Evolutionary conservation across 805 yeast genomes (phyloP).

Genomic region (Myxozyma lipomycoides): DNA sequence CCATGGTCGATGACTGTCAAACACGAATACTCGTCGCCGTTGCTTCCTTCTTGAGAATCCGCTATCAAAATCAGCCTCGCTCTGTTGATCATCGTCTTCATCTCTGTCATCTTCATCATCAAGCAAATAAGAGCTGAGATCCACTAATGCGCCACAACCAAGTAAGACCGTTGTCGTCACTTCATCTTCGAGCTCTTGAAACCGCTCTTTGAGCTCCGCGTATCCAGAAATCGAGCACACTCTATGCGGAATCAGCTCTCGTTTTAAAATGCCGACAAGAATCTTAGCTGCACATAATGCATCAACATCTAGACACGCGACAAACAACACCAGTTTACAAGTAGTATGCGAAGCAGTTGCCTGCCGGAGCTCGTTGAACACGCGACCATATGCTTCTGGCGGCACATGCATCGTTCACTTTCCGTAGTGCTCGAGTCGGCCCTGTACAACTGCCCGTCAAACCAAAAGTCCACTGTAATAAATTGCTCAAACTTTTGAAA

Average conservation of each 20-base stretch:
- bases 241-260: constrained; percentile 81
- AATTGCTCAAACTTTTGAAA: too few relatives aligned
- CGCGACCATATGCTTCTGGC: constrained; percentile 61
- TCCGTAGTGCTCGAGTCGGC: too few relatives aligned
- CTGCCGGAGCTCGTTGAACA: constrained; percentile 62
- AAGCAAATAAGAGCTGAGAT: constrained; percentile 57
- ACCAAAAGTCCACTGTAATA: too few relatives aligned
- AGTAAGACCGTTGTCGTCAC: constrained; percentile 70
- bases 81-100: constrained; percentile 27
- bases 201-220: constrained; percentile 63
- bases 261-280: constrained; percentile 63
- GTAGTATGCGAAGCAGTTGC: constrained; percentile 89
- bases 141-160: constrained; percentile 94
- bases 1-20: constrained; percentile 97
- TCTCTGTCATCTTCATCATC: constrained; percentile 12
- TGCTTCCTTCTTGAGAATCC: constrained; percentile 35
- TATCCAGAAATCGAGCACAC: constrained; percentile 92
- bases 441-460: too few relatives aligned
- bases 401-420: constrained; percentile 77
- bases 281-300: constrained; percentile 86
- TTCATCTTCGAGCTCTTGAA: constrained; percentile 61
- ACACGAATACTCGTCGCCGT: constrained; percentile 64
- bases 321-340: constrained; percentile 81
- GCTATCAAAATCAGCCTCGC: not conserved
- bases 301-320: constrained; percentile 86